Evolutionary conservation across 306 rosid species (phyloP).

Genomic region (Trichosanthes cucumerina): DNA sequence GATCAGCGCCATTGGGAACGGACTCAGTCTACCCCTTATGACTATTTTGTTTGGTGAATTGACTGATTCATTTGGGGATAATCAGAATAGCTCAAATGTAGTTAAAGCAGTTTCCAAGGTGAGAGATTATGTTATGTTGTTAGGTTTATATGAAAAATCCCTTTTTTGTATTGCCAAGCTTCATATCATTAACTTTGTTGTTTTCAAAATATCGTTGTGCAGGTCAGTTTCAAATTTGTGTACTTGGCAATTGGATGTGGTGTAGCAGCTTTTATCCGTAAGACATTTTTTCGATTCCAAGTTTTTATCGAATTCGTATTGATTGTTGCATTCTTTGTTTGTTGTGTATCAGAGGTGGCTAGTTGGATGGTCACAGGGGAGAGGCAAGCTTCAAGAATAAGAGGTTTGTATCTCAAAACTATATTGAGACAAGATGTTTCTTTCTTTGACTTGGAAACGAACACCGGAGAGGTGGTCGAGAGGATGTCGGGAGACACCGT

Average conservation of each 20-base stretch:
- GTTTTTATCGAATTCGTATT: not conserved
- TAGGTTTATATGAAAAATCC: not conserved
- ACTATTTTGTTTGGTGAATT: conserved; percentile 44
- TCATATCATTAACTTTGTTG: not conserved
- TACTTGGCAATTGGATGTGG: conserved; percentile 67
- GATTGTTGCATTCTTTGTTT: conserved; percentile 7
- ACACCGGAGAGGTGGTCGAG: conserved; percentile 57
- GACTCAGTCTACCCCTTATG: conserved; percentile 52
- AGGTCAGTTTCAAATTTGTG: conserved; percentile 50
- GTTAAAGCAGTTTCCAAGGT: conserved; percentile 57
- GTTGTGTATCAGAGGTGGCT: conserved; percentile 42
- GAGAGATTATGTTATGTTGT: not conserved
- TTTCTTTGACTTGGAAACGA: conserved; percentile 62
- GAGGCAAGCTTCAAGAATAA: conserved; percentile 71
- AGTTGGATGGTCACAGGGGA: conserved; percentile 88
- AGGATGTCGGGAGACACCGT: conserved; percentile 84
- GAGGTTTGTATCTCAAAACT: conserved; percentile 60
- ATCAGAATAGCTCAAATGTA: conserved; percentile 15
- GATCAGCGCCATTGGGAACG: conserved; percentile 49
- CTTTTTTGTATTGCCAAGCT: not conserved
- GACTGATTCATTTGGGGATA: conserved; percentile 60
- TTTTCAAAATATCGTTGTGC: conserved; percentile 4
- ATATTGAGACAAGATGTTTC: conserved; percentile 69
- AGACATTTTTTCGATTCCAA: conserved; percentile 7
- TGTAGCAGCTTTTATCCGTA: conserved; percentile 49